These are phyloP conservation scores for Xylaria sp. DNA, from an alignment of 2,329 filamentous ascomycete species.

Conservation along the genomic window DNA sequence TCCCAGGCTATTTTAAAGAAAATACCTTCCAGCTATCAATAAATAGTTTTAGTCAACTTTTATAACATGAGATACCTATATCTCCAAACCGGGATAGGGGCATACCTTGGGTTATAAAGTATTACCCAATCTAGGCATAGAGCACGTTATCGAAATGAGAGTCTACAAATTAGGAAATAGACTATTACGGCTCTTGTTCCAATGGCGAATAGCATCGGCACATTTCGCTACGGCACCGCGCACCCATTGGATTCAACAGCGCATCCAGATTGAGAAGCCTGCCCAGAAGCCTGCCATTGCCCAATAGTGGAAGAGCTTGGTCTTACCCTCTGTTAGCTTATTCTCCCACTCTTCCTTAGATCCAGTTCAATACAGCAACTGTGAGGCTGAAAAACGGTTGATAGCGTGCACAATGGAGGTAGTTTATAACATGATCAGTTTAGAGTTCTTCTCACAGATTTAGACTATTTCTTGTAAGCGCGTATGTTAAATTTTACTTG, in stretches of 20 bases:
- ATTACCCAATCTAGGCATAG: neutral
- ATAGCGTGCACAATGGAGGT: no score
- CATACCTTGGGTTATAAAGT: neutral
- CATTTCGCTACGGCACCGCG: no score
- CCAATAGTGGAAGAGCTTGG: neutral
- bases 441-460: neutral
- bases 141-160: constrained; percentile 18
- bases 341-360: neutral
- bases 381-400: neutral
- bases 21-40: neutral
- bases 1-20: neutral
- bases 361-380: neutral
- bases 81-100: constrained; percentile 5
- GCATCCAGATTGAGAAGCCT: no score
- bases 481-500: neutral
- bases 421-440: no score
- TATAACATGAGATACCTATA: no score
- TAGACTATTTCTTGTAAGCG: neutral
- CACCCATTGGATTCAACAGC: no score
- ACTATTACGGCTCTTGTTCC: neutral
- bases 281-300: neutral
- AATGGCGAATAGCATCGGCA: neutral
- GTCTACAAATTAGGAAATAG: constrained; percentile 10
- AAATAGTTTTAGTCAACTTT: neutral
- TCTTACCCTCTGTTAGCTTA: neutral